A percentile compares a stretch with the other conserved stretches of the same genome.
These are phyloP conservation scores for Irpex lacteus DNA, from an alignment of 1,284 basidiomycete genomes.

Conservation along the genomic window DNA sequence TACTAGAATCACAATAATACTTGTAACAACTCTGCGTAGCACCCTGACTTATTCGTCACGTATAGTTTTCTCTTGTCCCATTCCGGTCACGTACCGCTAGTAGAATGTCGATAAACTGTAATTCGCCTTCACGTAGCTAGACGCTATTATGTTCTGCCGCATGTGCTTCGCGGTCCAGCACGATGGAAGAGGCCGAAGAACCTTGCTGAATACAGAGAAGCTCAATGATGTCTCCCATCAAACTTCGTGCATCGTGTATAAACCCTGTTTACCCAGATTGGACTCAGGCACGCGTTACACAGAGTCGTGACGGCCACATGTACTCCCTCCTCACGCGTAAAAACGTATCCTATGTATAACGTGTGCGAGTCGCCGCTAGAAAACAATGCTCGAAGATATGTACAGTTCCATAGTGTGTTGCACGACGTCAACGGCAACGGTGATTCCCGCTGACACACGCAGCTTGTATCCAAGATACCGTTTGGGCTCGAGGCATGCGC, in stretches of 20 bases:
- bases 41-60: slow-evolving; percentile 12
- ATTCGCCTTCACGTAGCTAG: neutral
- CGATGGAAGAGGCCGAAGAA: slow-evolving; percentile 3
- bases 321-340: neutral
- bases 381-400: neutral
- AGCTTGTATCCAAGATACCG: slow-evolving; percentile 3
- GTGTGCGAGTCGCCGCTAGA: neutral
- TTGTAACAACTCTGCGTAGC: slow-evolving; percentile 10
- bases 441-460: slow-evolving; percentile 5
- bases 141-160: neutral
- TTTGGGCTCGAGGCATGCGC: neutral
- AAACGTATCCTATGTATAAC: neutral
- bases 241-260: neutral
- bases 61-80: slow-evolving; percentile 1
- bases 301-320: neutral
- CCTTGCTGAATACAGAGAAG: slow-evolving; percentile 2
- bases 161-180: neutral
- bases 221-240: slow-evolving; percentile 4
- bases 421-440: neutral
- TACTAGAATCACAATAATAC: slow-evolving; percentile 4
- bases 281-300: neutral
- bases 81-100: neutral
- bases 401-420: neutral
- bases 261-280: neutral
- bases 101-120: neutral